These are phyloP conservation scores for Populus trichocarpa DNA, from an alignment of 441 rosid genomes.

Conservation along the genomic window DNA sequence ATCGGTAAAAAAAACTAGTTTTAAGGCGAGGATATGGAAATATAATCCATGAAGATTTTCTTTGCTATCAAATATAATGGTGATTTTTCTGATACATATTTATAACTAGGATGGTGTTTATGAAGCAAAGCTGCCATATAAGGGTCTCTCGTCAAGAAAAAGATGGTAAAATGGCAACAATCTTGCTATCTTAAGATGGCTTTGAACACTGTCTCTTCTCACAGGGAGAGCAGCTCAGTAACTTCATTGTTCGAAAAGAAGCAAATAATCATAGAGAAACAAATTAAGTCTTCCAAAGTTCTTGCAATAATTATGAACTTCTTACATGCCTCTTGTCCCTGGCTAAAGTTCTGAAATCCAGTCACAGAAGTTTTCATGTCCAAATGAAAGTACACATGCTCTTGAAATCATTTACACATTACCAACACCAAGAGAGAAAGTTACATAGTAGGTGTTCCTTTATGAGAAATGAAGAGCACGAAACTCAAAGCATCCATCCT, in stretches of 20 bases:
- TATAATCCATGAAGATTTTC: too few relatives aligned
- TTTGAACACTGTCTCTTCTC: not conserved
- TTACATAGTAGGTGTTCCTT: conserved; percentile 5
- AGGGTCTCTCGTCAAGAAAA: not conserved
- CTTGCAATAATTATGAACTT: conserved; percentile 15
- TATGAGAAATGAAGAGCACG: not conserved
- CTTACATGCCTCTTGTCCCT: conserved; percentile 12
- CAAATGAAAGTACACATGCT: conserved; percentile 7
- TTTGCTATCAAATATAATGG: too few relatives aligned
- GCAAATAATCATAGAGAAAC: not conserved
- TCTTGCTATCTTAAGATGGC: too few relatives aligned
- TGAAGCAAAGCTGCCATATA: too few relatives aligned
- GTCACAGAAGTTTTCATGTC: conserved; percentile 30
- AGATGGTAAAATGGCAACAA: too few relatives aligned
- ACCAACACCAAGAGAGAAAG: conserved; percentile 22
- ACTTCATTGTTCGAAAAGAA: not conserved
- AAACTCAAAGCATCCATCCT: conserved; percentile 90
- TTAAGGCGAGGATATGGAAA: too few relatives aligned
- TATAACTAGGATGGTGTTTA: too few relatives aligned
- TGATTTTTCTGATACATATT: too few relatives aligned
- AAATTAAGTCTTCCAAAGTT: not conserved
- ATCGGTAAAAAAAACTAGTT: too few relatives aligned
- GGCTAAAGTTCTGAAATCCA: conserved; percentile 26
- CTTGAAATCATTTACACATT: conserved; percentile 34
- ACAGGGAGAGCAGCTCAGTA: not conserved